Base-by-base conservation (phyloP, 2,329 filamentous ascomycete genomes). In the Seiridium cupressi region DNA sequence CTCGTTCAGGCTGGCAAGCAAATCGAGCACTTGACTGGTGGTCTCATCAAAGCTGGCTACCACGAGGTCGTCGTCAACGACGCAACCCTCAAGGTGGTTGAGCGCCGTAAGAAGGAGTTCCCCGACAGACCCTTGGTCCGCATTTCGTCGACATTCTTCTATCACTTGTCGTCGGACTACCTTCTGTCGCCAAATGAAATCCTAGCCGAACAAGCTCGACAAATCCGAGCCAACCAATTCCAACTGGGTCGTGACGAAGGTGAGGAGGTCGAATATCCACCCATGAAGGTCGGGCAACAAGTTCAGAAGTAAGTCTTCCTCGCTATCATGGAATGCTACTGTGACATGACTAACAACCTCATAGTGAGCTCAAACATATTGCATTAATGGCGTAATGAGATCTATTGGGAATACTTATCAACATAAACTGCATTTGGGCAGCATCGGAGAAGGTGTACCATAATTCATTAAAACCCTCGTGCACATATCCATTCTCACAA, bases 1-100 rank as follows among this genome's bases (percentile, higher is more conserved):
- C 78, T 87, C 13, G 84, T 87, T 5, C 84, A 87, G 68, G 84
- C 84, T 1, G 84, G 84, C 60, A 87, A 87, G 76, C 84, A 87
- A 74, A 77, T 87, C 59, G 84, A 87, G 76, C 81, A 87, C 73
- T 72, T 85, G 55, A 86, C 84, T 0, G 84, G 84, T 54, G 84
- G 84, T 0, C 79, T 87, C 40, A 76, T 87, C 71, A 86, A 86
- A 70, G 84, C 84, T 1, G 84, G 84, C 3, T 87, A 77, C 73
- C 84, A 87, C 73, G 84, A 87, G 75, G 84, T 87, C 0, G 81
- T 85, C 2, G 81, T 87, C 61, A 86, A 81, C 69, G 77, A 81
- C 6, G 71, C 74, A 63, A 87, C 84, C 0, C 61, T 83, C 1
- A 74, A 74, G 10, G 77, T 78, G 2, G 77, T 86, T 3, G 76